These are phyloP conservation scores for Mycena olivaceomarginata DNA, from an alignment of 768 basidiomycete genomes.

Conservation along the genomic window DNA sequence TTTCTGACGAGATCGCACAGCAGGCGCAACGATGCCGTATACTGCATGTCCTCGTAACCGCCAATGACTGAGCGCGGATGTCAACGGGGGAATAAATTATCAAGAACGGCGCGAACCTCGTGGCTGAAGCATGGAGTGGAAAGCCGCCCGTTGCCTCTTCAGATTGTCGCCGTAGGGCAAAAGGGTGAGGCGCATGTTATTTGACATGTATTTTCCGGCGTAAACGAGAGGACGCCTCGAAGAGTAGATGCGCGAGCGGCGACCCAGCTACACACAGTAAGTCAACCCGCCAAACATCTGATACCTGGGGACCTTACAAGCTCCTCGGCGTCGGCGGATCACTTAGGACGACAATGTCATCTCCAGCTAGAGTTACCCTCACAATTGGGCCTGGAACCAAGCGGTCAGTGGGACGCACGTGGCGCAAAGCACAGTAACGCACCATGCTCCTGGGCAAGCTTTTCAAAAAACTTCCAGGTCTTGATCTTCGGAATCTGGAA, in stretches of 20 bases:
- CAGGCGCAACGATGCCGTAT: too few relatives aligned
- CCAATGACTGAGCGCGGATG: too few relatives aligned
- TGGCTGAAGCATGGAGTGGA: conserved; percentile 22
- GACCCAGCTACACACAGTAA: not conserved
- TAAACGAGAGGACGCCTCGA: not conserved
- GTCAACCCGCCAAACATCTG: too few relatives aligned
- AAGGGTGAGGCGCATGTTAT: not conserved
- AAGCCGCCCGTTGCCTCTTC: conserved; percentile 13
- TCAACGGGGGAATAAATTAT: too few relatives aligned
- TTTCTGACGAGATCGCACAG: too few relatives aligned
- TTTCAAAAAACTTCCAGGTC: conserved; percentile 20
- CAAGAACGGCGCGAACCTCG: not conserved
- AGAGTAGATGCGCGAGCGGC: not conserved
- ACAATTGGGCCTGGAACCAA: conserved; percentile 5
- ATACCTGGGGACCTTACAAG: not conserved
- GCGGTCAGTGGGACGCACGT: not conserved
- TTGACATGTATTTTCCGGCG: not conserved
- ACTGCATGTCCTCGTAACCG: too few relatives aligned
- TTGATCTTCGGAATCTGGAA: not conserved
- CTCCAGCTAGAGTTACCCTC: not conserved
- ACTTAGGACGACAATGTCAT: conserved; percentile 6
- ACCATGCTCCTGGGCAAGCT: not conserved
- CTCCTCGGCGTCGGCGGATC: conserved; percentile 1
- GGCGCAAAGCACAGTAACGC: not conserved
- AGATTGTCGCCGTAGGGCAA: conserved; percentile 6